These are phyloP conservation scores for Cocos nucifera DNA, from an alignment of 176 grass and related monocot genomes.

Conservation along the genomic window DNA sequence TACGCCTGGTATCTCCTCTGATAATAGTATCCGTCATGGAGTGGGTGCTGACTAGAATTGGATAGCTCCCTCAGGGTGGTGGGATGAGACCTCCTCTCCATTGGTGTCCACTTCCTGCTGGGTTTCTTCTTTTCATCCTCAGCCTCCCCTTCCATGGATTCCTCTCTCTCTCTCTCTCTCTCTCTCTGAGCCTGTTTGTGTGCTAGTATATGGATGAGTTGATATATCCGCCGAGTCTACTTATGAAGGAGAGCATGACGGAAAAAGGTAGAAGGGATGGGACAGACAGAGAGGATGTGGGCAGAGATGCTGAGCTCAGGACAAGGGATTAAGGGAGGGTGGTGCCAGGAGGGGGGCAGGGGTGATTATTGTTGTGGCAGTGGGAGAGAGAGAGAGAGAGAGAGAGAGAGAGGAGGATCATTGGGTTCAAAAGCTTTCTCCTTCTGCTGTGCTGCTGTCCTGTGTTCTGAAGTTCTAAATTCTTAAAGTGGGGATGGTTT, in stretches of 20 bases:
- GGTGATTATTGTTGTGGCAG: slow-evolving; percentile 21
- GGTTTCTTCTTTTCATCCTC: slow-evolving; percentile 24
- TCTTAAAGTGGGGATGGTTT: slow-evolving; percentile 33
- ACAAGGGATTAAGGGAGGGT: slow-evolving; percentile 13
- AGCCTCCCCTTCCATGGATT: slow-evolving; percentile 3
- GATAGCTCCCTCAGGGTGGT: slow-evolving; percentile 7
- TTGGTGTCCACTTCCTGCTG: slow-evolving; percentile 6
- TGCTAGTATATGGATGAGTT: too few species aligned
- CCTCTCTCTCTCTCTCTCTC: not conserved
- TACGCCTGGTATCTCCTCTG: slow-evolving; percentile 44
- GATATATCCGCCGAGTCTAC: too few species aligned
- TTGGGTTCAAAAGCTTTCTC: slow-evolving; percentile 32
- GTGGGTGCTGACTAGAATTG: slow-evolving; percentile 13
- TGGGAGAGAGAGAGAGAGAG: not conserved
- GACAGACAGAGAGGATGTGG: slow-evolving; percentile 30
- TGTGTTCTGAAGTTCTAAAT: slow-evolving; percentile 25
- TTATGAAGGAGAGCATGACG: slow-evolving; percentile 10
- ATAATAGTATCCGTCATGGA: not conserved
- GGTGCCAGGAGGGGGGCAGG: slow-evolving; percentile 11
- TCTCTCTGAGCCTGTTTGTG: not conserved
- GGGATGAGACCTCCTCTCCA: slow-evolving; percentile 12
- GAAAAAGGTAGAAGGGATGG: not conserved
- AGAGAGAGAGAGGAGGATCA: not conserved
- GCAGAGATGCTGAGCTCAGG: slow-evolving; percentile 23
- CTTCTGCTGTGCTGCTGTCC: slow-evolving; percentile 26